Evolutionary conservation across 768 basidiomycete genomes (phyloP).

Genomic region (Dendrothele bispora): DNA sequence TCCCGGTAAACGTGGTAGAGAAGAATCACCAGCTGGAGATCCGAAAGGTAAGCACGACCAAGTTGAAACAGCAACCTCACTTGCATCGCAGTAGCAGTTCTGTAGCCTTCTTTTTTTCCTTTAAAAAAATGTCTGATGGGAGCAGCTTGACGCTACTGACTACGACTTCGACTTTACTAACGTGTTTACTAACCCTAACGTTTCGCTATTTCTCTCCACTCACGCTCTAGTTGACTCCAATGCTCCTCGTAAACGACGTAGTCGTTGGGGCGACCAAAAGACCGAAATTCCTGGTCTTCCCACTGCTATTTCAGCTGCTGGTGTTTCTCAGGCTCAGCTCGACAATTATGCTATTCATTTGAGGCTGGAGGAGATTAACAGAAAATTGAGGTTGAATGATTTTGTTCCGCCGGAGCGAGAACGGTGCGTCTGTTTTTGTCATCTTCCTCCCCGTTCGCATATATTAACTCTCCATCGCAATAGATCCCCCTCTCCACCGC

Average conservation of each 20-base stretch:
- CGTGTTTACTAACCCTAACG: slow-evolving; percentile 59
- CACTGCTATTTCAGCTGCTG: slow-evolving; percentile 89
- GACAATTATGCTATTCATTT: slow-evolving; percentile 98
- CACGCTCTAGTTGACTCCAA: slow-evolving; percentile 71
- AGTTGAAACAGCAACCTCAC: slow-evolving; percentile 34
- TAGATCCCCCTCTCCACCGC: slow-evolving; percentile 95
- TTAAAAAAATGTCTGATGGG: no score
- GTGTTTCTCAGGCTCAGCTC: slow-evolving; percentile 93
- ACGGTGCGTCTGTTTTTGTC: slow-evolving; percentile 49
- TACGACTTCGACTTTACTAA: slow-evolving; percentile 32
- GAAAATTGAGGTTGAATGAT: slow-evolving; percentile 91
- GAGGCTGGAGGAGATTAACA: slow-evolving; percentile 95
- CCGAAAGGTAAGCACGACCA: slow-evolving; percentile 69
- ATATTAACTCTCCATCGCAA: slow-evolving; percentile 1
- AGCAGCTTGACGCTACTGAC: no score
- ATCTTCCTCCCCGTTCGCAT: slow-evolving; percentile 25
- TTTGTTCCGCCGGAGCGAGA: slow-evolving; percentile 95
- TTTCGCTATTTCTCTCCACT: slow-evolving; percentile 39
- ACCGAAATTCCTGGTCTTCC: slow-evolving; percentile 91
- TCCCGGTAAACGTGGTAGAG: slow-evolving; percentile 61
- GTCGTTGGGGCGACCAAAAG: slow-evolving; percentile 96
- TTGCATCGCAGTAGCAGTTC: slow-evolving; percentile 36
- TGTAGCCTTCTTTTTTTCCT: slow-evolving; percentile 20
- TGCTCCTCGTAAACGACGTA: slow-evolving; percentile 90
- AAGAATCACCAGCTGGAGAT: slow-evolving; percentile 66